Base-by-base conservation (phyloP, 2,329 filamentous ascomycete genomes). In the Didymella pinodella region DNA sequence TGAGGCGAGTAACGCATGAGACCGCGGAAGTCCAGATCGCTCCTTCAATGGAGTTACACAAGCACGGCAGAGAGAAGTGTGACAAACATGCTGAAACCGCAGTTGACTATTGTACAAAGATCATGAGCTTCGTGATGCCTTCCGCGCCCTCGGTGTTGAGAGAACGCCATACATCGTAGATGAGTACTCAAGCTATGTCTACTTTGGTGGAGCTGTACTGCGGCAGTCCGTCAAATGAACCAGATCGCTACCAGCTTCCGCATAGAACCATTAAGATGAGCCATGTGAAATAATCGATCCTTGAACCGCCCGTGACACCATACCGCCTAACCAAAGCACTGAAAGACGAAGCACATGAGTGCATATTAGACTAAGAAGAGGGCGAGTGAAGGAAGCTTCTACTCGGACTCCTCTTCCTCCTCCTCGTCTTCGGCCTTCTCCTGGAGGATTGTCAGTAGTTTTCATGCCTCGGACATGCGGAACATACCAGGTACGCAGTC, bases 401-500 rank as follows among this genome's bases (percentile, higher is more conserved):
- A 78, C 66, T 77, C 76, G 49, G 75, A 77, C 69, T 79, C 77
- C 53, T 78, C 77, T 28, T 79, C 77, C 41, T 78, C 77, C 47
- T 78, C 77, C 11, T 75, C 76, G 29, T 61, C 62, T 60, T 73
- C 38, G 26, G 44, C 36, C 12, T 48, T 38, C 22, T 25, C 12
- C 26, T 34, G 16, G 14, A 3, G 12, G 5, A 22, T 26, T 36
- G 59, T 73, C 62, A 73, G 66, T 14, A 20, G 11, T 14, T 8
- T 56, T 36, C 18, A 36, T 48, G 26, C 16, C 14, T 18, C 34
- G 26, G 56, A 36, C 40, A 34, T 22, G 41, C 22, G 50, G 1
- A 12, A 70, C 70, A 62, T 73, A 77, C 76, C 26, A 65, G 65
- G 64, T 78, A 99, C 67, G 87, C 91, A 69, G 90, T 89, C 87